These are phyloP conservation scores for Sclerotinia borealis DNA, from an alignment of 2,329 filamentous ascomycete species.

Conservation along the genomic window DNA sequence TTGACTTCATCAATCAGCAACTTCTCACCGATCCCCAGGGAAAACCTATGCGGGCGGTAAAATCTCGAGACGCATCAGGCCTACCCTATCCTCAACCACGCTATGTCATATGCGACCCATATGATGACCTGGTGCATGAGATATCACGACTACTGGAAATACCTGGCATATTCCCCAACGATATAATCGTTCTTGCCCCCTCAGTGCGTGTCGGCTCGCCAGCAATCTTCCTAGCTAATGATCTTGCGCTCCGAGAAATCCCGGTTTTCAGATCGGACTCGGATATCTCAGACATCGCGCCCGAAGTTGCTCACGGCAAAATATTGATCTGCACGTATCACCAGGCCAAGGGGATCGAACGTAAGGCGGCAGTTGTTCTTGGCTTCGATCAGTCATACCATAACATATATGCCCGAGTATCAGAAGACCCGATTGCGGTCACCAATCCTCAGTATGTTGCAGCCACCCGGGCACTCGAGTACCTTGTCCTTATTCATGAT, in stretches of 20 bases:
- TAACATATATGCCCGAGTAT: background rate
- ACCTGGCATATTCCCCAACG: background rate
- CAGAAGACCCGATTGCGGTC: constrained; percentile 1
- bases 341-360: constrained; percentile 7
- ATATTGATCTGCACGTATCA: constrained; percentile 7
- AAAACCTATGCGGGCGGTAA: constrained; percentile 5
- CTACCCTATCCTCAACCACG: background rate
- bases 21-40: background rate
- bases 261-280: constrained; percentile 11
- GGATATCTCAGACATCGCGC: background rate
- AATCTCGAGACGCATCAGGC: background rate
- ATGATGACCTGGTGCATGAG: constrained; percentile 1
- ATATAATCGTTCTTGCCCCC: constrained; percentile 7
- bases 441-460: constrained; percentile 11
- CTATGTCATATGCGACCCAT: constrained; percentile 5
- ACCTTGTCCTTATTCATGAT: constrained; percentile 1
- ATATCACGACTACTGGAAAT: background rate
- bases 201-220: background rate
- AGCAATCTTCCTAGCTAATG: background rate
- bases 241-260: constrained; percentile 1
- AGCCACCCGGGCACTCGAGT: constrained; percentile 6
- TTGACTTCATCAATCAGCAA: constrained; percentile 9
- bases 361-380: constrained; percentile 3
- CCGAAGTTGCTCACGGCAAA: constrained; percentile 1
- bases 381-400: constrained; percentile 4